Conservation (phyloP, 345 rosid genomes). For the Brassica rapa region DNA sequence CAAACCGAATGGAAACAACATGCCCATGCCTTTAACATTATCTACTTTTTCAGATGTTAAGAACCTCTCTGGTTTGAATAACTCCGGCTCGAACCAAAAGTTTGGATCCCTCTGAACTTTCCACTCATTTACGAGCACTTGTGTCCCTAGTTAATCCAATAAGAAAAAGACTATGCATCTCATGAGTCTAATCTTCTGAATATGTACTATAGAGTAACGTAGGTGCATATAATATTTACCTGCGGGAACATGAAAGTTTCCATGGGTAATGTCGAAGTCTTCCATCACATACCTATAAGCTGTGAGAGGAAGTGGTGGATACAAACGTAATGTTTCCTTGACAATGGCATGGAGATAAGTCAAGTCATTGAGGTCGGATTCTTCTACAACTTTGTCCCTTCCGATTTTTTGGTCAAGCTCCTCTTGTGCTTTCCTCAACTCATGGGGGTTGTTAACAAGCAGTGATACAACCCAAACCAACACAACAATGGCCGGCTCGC, state of each 20-base stretch:
- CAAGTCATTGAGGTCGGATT: slow-evolving; percentile 45
- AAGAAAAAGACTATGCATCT: too few species aligned
- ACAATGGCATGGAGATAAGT: slow-evolving; percentile 45
- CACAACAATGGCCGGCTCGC: slow-evolving; percentile 46
- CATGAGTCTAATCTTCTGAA: too few species aligned
- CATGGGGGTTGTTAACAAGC: slow-evolving; percentile 41
- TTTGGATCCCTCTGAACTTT: too few species aligned
- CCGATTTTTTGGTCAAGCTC: slow-evolving; percentile 45
- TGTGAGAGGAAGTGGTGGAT: slow-evolving; percentile 41
- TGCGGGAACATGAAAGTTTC: slow-evolving; percentile 37
- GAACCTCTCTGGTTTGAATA: too few species aligned
- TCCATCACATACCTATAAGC: slow-evolving; percentile 40
- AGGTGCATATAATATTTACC: slow-evolving; percentile 20
- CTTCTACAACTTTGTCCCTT: slow-evolving; percentile 39
- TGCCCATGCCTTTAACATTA: too few species aligned
- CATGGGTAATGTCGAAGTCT: slow-evolving; percentile 35
- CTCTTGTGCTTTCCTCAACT: slow-evolving; percentile 43
- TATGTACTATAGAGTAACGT: too few species aligned
- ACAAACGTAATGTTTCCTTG: slow-evolving; percentile 49
- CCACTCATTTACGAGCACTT: too few species aligned
- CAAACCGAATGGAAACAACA: too few species aligned
- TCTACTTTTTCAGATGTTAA: too few species aligned
- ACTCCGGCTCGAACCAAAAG: too few species aligned
- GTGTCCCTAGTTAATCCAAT: too few species aligned
- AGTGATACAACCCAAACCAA: slow-evolving; percentile 50